Evolutionary conservation across 1,284 basidiomycete genomes (phyloP).

Genomic region (Trichosporon coremiiforme): DNA sequence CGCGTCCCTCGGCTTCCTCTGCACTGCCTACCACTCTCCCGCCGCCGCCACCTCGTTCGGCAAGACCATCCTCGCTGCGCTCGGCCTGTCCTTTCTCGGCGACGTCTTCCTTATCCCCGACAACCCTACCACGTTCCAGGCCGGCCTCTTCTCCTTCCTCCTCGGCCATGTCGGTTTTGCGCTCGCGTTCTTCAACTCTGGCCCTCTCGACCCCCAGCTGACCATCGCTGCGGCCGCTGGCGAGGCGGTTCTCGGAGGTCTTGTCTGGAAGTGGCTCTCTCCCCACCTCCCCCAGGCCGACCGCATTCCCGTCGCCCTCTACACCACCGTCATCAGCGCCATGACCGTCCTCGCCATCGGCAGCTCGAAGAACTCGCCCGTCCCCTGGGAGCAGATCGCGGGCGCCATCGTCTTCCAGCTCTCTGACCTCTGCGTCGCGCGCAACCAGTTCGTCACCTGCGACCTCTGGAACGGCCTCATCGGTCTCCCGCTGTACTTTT

Average conservation of each 20-base stretch:
- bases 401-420: slow-evolving; percentile 31
- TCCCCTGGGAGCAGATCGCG: slow-evolving; percentile 24
- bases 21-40: slow-evolving; percentile 22
- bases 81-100: slow-evolving; percentile 24
- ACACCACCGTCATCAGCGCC: slow-evolving; percentile 23
- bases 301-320: slow-evolving; percentile 25
- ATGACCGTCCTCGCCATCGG: slow-evolving; percentile 27
- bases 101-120: slow-evolving; percentile 29
- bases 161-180: slow-evolving; percentile 31
- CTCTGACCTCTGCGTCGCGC: slow-evolving; percentile 30
- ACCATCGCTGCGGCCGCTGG: not conserved
- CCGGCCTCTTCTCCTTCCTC: slow-evolving; percentile 31
- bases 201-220: not conserved
- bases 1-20: slow-evolving; percentile 27
- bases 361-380: slow-evolving; percentile 17
- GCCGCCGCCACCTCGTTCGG: slow-evolving; percentile 6
- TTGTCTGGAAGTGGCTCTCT: slow-evolving; percentile 28
- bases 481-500: slow-evolving; percentile 32
- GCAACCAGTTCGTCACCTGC: slow-evolving; percentile 29
- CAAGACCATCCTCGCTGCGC: slow-evolving; percentile 21
- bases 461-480: slow-evolving; percentile 19
- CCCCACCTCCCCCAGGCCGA: slow-evolving; percentile 23
- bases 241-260: not conserved
- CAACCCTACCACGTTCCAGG: slow-evolving; percentile 24
- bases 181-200: slow-evolving; percentile 23